Conservation (phyloP, 1,284 basidiomycete species). For the Rugosomyces carneus region DNA sequence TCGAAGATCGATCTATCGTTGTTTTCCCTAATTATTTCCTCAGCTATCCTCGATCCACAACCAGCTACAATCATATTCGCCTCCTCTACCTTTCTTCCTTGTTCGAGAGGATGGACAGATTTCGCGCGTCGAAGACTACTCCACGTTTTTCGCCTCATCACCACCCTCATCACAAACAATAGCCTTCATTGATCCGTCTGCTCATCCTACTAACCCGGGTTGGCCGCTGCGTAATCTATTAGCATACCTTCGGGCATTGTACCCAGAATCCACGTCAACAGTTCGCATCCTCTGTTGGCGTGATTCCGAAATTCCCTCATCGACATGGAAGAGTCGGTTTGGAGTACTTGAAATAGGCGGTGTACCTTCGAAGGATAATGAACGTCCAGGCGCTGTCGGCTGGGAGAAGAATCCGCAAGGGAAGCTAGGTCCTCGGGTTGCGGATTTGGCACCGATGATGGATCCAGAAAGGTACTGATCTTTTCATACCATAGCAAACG, state of each 20-base stretch:
- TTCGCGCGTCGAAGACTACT: constrained; percentile 50
- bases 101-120: constrained; percentile 37
- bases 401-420: constrained; percentile 88
- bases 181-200: constrained; percentile 86
- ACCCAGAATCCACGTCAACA: constrained; percentile 41
- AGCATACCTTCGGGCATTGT: constrained; percentile 62
- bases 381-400: constrained; percentile 69
- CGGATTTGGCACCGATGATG: constrained; percentile 94
- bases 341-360: constrained; percentile 40
- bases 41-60: constrained; percentile 48
- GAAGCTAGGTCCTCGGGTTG: constrained; percentile 83
- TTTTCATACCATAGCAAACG: background rate
- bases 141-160: constrained; percentile 29
- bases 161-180: constrained; percentile 47
- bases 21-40: background rate
- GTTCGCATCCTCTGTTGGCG: constrained; percentile 77
- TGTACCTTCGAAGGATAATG: constrained; percentile 14
- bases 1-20: background rate
- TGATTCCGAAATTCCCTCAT: constrained; percentile 45
- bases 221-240: constrained; percentile 95
- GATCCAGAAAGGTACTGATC: constrained; percentile 67
- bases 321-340: constrained; percentile 56
- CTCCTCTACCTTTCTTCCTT: constrained; percentile 53
- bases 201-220: constrained; percentile 72
- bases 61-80: constrained; percentile 33